Percentiles rank a stretch among this genome's conserved stretches.
Conservation (phyloP, 768 basidiomycete species). For the Agaricus sinodeliciosus region DNA sequence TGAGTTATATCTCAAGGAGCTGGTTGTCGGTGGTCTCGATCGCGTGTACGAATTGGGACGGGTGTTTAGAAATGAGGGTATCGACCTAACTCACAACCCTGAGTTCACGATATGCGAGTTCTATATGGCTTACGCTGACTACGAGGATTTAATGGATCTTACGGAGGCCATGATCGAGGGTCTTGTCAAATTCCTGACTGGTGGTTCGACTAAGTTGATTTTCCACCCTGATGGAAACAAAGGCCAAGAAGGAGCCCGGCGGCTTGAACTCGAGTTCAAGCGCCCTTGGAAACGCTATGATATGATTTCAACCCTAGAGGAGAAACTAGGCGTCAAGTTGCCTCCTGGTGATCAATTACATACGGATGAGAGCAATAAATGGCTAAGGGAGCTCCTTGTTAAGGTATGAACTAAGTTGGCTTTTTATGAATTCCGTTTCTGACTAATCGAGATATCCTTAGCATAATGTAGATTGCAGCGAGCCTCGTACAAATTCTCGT, state of each 20-base stretch:
- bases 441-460: slow-evolving; percentile 19
- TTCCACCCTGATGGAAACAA: slow-evolving; percentile 96
- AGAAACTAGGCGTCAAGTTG: slow-evolving; percentile 89
- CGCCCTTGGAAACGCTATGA: slow-evolving; percentile 98
- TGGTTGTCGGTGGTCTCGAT: slow-evolving; percentile 94
- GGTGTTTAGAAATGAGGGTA: slow-evolving; percentile 97
- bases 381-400: slow-evolving; percentile 73
- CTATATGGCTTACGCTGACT: slow-evolving; percentile 99
- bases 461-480: slow-evolving; percentile 96
- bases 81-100: slow-evolving; percentile 98
- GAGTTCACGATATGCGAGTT: slow-evolving; percentile 99
- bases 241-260: slow-evolving; percentile 52
- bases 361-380: slow-evolving; percentile 82
- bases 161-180: slow-evolving; percentile 90
- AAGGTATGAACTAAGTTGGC: slow-evolving; percentile 49
- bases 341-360: slow-evolving; percentile 89
- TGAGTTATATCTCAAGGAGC: slow-evolving; percentile 96
- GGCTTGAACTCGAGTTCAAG: slow-evolving; percentile 78
- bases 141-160: slow-evolving; percentile 97
- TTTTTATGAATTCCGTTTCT: background rate
- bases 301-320: slow-evolving; percentile 95
- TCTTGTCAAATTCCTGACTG: slow-evolving; percentile 80
- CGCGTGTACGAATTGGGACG: slow-evolving; percentile 98
- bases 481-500: slow-evolving; percentile 92
- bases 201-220: slow-evolving; percentile 69